These are phyloP conservation scores for Tetracladium setigerum DNA, from an alignment of 495 filamentous ascomycete species.

Conservation along the genomic window DNA sequence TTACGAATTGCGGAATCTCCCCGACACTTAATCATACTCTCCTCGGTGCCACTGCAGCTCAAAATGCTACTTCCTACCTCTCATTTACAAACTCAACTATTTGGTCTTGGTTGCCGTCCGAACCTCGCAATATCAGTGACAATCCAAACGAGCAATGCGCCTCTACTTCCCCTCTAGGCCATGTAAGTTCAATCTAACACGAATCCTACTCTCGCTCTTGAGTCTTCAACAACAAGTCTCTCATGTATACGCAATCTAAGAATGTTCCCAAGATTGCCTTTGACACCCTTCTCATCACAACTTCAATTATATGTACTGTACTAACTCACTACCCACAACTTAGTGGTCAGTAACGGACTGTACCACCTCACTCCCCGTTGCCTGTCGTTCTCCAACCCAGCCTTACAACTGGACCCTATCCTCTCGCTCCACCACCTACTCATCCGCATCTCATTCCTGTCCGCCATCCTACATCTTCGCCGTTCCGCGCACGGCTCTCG, in stretches of 20 bases:
- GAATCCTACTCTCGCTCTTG: no score
- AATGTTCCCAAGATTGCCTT: no score
- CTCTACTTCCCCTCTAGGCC: no score
- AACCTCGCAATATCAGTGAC: constrained; percentile 35
- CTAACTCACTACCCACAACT: no score
- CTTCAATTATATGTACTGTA: no score
- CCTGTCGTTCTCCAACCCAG: constrained; percentile 42
- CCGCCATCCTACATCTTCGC: constrained; percentile 34
- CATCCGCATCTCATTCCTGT: constrained; percentile 23
- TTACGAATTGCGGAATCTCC: constrained; percentile 51
- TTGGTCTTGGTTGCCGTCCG: constrained; percentile 53
- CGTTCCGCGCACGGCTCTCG: constrained; percentile 51
- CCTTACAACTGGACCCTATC: constrained; percentile 53
- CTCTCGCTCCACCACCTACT: constrained; percentile 28
- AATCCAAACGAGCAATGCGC: no score
- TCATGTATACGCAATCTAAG: no score
- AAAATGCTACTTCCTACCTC: constrained; percentile 36
- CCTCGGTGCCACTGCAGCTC: constrained; percentile 41
- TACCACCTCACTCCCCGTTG: constrained; percentile 35
- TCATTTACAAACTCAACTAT: constrained; percentile 39
- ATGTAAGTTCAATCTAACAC: no score
- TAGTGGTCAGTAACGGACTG: constrained; percentile 50
- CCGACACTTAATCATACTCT: constrained; percentile 49
- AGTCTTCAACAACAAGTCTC: no score
- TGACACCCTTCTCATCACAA: no score